phyloP scores from a whole-genome alignment of 768 basidiomycete species.

The Boletus fagicola region DNA sequence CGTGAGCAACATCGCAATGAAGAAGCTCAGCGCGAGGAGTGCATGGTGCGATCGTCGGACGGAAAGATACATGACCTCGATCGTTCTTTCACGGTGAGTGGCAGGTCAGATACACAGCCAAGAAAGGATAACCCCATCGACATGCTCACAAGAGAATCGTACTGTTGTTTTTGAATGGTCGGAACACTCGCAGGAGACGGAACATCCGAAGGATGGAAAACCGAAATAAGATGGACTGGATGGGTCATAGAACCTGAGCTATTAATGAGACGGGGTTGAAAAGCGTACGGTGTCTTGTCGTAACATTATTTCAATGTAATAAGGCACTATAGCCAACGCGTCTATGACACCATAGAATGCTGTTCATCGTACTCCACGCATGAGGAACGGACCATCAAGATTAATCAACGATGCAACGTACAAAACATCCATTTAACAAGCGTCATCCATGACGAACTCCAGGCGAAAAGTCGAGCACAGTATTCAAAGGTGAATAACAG shows the following conservation, averaged over 20 bases:
- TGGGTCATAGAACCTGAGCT: background rate
- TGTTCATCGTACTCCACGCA: constrained; percentile 20
- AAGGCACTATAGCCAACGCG: constrained; percentile 80
- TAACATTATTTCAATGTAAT: constrained; percentile 82
- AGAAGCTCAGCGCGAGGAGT: constrained; percentile 81
- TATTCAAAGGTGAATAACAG: constrained; percentile 88
- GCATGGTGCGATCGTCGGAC: constrained; percentile 85
- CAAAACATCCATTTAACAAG: constrained; percentile 69
- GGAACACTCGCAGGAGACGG: constrained; percentile 82
- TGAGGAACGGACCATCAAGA: background rate
- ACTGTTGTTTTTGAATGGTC: constrained; percentile 83
- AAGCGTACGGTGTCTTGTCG: constrained; percentile 78
- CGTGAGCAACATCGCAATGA: constrained; percentile 82
- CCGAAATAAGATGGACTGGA: constrained; percentile 78
- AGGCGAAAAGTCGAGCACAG: constrained; percentile 67
- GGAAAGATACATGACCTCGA: constrained; percentile 91
- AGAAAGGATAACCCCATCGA: background rate
- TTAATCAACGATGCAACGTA: constrained; percentile 32
- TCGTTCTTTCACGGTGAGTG: constrained; percentile 51
- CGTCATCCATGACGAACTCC: constrained; percentile 63
- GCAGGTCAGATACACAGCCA: background rate
- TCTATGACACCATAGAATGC: constrained; percentile 88
- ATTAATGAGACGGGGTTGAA: background rate
- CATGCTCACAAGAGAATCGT: constrained; percentile 75
- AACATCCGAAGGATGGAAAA: constrained; percentile 92